Conservation (phyloP, 805 yeast genomes). For the Cyberlindnera lachancei region DNA sequence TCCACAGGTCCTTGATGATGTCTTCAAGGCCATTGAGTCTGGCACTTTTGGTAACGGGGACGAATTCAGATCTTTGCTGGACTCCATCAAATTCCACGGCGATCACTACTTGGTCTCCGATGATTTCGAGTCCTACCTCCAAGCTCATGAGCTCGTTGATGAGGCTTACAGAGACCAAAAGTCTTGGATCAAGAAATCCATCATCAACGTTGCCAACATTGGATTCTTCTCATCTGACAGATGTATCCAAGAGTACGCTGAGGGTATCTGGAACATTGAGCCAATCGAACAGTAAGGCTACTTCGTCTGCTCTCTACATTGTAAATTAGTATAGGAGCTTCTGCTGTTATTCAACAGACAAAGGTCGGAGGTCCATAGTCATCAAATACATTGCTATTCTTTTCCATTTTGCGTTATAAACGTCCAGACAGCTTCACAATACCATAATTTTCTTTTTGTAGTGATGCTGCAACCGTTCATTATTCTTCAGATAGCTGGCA, state of each 20-base stretch:
- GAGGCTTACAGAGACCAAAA: conserved; percentile 58
- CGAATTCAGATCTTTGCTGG: conserved; percentile 62
- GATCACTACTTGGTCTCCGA: conserved; percentile 84
- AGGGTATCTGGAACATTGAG: conserved; percentile 87
- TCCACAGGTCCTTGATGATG: conserved; percentile 53
- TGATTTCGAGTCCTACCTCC: conserved; percentile 81
- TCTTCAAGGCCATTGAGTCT: conserved; percentile 56
- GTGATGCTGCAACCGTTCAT: too few species aligned
- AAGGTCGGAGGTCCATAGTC: too few species aligned
- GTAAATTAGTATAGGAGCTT: too few species aligned
- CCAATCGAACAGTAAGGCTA: conserved; percentile 34
- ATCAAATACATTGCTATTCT: too few species aligned
- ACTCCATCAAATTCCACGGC: conserved; percentile 63
- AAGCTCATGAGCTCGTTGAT: conserved; percentile 74
- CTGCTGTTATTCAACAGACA: too few species aligned
- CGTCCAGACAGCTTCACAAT: too few species aligned
- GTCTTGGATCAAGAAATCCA: conserved; percentile 71
- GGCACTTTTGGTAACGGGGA: conserved; percentile 67
- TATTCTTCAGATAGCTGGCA: too few species aligned
- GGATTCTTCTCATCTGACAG: conserved; percentile 91
- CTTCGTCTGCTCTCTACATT: too few species aligned
- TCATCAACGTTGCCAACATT: conserved; percentile 80
- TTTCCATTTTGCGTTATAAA: too few species aligned
- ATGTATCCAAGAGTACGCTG: conserved; percentile 88
- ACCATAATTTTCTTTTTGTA: too few species aligned